A percentile compares a stretch with the other conserved stretches of the same genome.
Evolutionary conservation across 768 basidiomycete genomes (phyloP).

Genomic region (Boletus rubropictus): DNA sequence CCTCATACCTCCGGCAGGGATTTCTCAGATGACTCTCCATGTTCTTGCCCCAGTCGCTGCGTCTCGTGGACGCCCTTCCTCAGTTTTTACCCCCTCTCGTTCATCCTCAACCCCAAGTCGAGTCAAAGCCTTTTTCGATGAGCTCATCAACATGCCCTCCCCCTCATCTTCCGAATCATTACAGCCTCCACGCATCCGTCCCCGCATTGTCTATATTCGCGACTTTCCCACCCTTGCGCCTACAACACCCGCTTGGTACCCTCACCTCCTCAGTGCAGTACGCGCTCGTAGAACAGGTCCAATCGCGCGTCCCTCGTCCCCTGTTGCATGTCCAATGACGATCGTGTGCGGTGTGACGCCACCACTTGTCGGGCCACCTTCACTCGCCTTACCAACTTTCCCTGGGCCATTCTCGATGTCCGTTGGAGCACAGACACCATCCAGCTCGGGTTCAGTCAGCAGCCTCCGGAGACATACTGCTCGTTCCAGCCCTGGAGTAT

Average conservation of each 20-base stretch:
- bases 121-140: constrained; percentile 69
- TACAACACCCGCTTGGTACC: constrained; percentile 74
- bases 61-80: constrained; percentile 32
- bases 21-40: constrained; percentile 45
- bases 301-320: constrained; percentile 52
- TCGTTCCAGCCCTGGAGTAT: constrained; percentile 19
- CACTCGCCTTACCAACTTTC: constrained; percentile 13
- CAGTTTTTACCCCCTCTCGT: constrained; percentile 35
- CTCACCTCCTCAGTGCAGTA: constrained; percentile 73
- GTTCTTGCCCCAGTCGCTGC: constrained; percentile 34
- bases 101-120: constrained; percentile 47
- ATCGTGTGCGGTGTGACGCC: constrained; percentile 89
- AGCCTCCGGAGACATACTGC: constrained; percentile 14
- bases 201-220: constrained; percentile 79
- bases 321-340: constrained; percentile 62
- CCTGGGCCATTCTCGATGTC: constrained; percentile 10
- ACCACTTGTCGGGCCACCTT: constrained; percentile 49
- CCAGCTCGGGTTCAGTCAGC: not conserved
- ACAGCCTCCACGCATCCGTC: constrained; percentile 33
- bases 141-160: constrained; percentile 60
- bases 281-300: constrained; percentile 66
- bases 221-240: constrained; percentile 74
- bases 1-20: constrained; percentile 31
- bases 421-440: constrained; percentile 10
- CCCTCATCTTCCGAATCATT: constrained; percentile 23